Percentiles rank a stretch among this genome's conserved stretches.
Conservation (phyloP, 2,329 filamentous ascomycete species). For the Cryphonectria parasitica region DNA sequence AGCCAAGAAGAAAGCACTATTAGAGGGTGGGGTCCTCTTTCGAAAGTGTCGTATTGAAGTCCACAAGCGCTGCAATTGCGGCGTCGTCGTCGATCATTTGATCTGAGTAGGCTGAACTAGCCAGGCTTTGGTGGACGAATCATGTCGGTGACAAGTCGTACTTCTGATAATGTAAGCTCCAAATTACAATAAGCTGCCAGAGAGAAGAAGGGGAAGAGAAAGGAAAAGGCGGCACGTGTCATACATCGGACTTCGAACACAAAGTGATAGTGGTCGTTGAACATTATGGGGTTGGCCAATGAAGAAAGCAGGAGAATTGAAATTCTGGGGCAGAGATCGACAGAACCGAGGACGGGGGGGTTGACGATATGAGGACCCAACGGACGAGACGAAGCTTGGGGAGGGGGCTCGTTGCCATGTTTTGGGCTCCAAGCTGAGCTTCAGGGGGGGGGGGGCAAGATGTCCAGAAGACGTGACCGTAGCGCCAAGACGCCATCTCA, state of each 20-base stretch:
- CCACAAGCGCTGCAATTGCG: background rate
- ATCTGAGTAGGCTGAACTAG: background rate
- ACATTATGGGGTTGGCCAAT: constrained; percentile 13
- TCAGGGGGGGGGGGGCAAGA: constrained; percentile 13
- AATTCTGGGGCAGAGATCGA: constrained; percentile 26
- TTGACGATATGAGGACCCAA: constrained; percentile 16
- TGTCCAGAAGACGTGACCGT: constrained; percentile 8
- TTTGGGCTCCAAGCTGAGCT: constrained; percentile 28
- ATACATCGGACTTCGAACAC: background rate
- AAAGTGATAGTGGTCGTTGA: constrained; percentile 15
- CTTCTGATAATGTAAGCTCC: constrained; percentile 13
- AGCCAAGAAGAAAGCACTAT: background rate
- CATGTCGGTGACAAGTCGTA: background rate
- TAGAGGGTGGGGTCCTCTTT: background rate
- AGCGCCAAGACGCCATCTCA: constrained; percentile 4
- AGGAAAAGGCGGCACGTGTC: background rate
- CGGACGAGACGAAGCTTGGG: background rate
- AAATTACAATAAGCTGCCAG: too few relatives aligned
- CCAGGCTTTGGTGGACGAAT: constrained; percentile 1
- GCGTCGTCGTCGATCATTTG: background rate
- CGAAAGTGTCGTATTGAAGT: background rate
- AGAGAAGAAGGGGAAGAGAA: background rate
- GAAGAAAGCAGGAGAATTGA: constrained; percentile 8
- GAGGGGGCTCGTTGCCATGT: constrained; percentile 13
- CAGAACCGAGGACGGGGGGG: constrained; percentile 22